These are phyloP conservation scores for Ophioceras dolichostomum DNA, from an alignment of 2,329 filamentous ascomycete species.

Conservation along the genomic window DNA sequence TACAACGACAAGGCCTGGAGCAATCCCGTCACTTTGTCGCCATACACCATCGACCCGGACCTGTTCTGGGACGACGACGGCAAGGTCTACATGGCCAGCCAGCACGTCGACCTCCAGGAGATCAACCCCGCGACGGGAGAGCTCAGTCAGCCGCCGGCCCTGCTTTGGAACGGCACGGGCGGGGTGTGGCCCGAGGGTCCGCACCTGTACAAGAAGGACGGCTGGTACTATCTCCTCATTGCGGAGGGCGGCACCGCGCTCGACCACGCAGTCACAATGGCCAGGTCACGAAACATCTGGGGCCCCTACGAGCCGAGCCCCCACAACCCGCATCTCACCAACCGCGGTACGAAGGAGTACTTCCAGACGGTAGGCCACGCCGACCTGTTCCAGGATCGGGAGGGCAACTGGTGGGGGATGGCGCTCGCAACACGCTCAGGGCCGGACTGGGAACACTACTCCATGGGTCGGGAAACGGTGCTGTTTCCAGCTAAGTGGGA, in stretches of 20 bases:
- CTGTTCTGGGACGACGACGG: conserved; percentile 27
- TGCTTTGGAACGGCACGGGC: conserved; percentile 31
- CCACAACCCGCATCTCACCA: conserved; percentile 32
- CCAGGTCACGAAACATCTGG: conserved; percentile 22
- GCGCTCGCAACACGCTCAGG: conserved; percentile 32
- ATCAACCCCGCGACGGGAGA: conserved; percentile 22
- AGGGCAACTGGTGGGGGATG: conserved; percentile 39
- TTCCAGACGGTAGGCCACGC: conserved; percentile 33
- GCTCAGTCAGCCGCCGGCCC: conserved; percentile 14
- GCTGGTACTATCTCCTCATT: conserved; percentile 47
- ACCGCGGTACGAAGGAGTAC: conserved; percentile 21
- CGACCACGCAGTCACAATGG: conserved; percentile 39
- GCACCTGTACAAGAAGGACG: conserved; percentile 45
- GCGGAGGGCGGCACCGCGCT: conserved; percentile 50
- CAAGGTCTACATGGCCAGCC: conserved; percentile 21
- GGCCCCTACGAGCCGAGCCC: conserved; percentile 29
- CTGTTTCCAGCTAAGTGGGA: conserved; percentile 20
- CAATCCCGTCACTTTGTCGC: neutral
- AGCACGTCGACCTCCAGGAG: conserved; percentile 15
- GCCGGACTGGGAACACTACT: conserved; percentile 26
- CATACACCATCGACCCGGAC: conserved; percentile 13
- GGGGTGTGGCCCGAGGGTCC: conserved; percentile 37
- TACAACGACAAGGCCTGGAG: conserved; percentile 15
- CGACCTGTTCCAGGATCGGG: conserved; percentile 28
- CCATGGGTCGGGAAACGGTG: conserved; percentile 42